Evolutionary conservation across 1,284 basidiomycete genomes (phyloP).

Genomic region (Pseudozyma flocculosa): DNA sequence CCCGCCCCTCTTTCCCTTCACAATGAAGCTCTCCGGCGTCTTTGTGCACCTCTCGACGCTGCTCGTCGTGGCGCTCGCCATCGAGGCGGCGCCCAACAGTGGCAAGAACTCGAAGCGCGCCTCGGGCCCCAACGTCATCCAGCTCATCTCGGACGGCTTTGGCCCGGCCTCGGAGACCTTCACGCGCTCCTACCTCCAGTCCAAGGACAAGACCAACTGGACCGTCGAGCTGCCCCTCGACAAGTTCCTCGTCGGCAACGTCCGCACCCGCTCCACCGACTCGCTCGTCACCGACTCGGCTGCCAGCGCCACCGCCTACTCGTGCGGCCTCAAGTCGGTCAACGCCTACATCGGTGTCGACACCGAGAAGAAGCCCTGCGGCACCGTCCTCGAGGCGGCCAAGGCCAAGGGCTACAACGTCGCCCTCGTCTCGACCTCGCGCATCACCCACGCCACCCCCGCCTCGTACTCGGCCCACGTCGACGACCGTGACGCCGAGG

Average conservation of each 20-base stretch:
- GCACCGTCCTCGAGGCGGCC: conserved; percentile 57
- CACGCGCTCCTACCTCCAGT: conserved; percentile 49
- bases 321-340: conserved; percentile 51
- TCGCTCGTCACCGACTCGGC: conserved; percentile 58
- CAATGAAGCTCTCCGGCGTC: conserved; percentile 23
- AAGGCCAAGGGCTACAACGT: conserved; percentile 53
- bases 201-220: conserved; percentile 27
- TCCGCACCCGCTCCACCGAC: conserved; percentile 52
- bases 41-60: conserved; percentile 24
- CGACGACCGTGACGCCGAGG: conserved; percentile 55
- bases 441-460: conserved; percentile 57
- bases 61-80: conserved; percentile 23
- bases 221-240: conserved; percentile 49
- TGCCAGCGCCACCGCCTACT: conserved; percentile 55
- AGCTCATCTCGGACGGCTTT: conserved; percentile 54
- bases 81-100: conserved; percentile 25
- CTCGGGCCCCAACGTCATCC: conserved; percentile 32
- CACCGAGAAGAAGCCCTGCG: conserved; percentile 53
- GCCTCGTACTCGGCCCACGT: conserved; percentile 53
- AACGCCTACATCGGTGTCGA: conserved; percentile 57
- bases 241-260: conserved; percentile 50
- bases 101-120: conserved; percentile 11
- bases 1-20: not conserved
- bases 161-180: conserved; percentile 57
- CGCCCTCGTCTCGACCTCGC: conserved; percentile 52